phyloP scores from a whole-genome alignment of 2,329 filamentous ascomycete species.

The Hypoxylon rubiginosum region DNA sequence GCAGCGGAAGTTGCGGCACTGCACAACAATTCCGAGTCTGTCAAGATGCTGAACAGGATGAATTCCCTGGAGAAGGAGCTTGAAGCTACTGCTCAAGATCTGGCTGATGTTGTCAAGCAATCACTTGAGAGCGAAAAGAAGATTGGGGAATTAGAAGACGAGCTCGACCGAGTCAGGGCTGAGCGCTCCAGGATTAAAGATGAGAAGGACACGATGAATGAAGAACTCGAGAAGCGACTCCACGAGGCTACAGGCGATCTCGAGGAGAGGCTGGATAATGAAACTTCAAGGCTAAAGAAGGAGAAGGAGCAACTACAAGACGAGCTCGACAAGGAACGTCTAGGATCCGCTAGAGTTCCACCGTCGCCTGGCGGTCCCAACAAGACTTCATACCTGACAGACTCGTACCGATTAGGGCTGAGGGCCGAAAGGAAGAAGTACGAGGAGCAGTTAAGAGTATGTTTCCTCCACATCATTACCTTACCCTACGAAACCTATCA shows the following conservation, averaged over 20 bases:
- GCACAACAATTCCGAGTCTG: conserved; percentile 60
- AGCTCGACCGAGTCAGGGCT: conserved; percentile 50
- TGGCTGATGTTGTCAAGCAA: conserved; percentile 52
- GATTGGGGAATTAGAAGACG: conserved; percentile 51
- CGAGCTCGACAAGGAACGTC: conserved; percentile 50
- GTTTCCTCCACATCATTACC: conserved; percentile 18
- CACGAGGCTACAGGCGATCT: conserved; percentile 45
- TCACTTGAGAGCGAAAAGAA: conserved; percentile 53
- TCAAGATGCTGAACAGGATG: conserved; percentile 56
- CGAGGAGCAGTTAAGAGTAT: conserved; percentile 53
- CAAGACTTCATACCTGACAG: conserved; percentile 52
- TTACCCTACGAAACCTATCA: neutral
- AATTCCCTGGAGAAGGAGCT: conserved; percentile 76
- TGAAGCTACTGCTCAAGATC: conserved; percentile 58
- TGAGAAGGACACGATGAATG: conserved; percentile 44
- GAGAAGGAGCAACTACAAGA: conserved; percentile 53
- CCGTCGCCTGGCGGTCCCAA: conserved; percentile 46
- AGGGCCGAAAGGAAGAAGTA: conserved; percentile 54
- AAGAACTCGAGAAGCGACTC: conserved; percentile 48
- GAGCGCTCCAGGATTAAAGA: conserved; percentile 46
- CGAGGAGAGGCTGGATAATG: conserved; percentile 46
- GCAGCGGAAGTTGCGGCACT: conserved; percentile 69
- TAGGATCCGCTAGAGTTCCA: conserved; percentile 45
- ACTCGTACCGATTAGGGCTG: conserved; percentile 51
- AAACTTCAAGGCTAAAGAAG: conserved; percentile 47